These are phyloP conservation scores for Cadophora gregata DNA, from an alignment of 2,329 filamentous ascomycete genomes.

Conservation along the genomic window DNA sequence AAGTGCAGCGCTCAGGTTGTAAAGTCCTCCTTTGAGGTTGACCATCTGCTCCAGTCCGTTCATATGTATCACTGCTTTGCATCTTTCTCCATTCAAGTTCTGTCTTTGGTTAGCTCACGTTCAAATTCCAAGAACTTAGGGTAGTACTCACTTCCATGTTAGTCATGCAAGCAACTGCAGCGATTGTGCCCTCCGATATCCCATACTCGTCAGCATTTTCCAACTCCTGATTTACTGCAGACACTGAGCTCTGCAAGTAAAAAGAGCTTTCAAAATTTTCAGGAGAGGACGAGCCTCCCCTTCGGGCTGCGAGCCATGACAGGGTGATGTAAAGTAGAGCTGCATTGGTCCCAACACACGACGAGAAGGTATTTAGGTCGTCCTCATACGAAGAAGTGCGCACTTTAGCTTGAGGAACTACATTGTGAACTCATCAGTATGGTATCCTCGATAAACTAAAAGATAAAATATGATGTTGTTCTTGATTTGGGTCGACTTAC, in stretches of 20 bases:
- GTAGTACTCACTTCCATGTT: slow-evolving; percentile 11
- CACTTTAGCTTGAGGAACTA: neutral
- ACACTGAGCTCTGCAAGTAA: slow-evolving; percentile 4
- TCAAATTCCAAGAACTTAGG: neutral
- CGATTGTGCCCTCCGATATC: slow-evolving; percentile 10
- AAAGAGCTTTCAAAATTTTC: slow-evolving; percentile 15
- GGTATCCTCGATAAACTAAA: neutral
- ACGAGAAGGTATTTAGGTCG: neutral
- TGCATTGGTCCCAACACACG: neutral
- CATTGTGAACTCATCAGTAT: neutral
- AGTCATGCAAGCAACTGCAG: slow-evolving; percentile 16
- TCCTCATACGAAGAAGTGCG: slow-evolving; percentile 1
- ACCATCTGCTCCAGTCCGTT: slow-evolving; percentile 16
- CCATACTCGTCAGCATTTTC: neutral
- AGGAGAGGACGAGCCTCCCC: too few species aligned
- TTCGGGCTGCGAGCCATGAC: slow-evolving; percentile 8
- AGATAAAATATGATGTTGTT: neutral
- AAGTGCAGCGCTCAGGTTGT: neutral
- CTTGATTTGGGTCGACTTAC: neutral
- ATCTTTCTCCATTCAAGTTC: slow-evolving; percentile 13
- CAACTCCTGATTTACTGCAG: slow-evolving; percentile 11
- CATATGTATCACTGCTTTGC: slow-evolving; percentile 8
- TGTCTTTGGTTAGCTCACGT: neutral
- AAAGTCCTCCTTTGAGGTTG: neutral
- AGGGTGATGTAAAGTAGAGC: slow-evolving; percentile 14